Base-by-base conservation (phyloP, 2,329 filamentous ascomycete genomes). In the Torrubiella hemipterigena region DNA sequence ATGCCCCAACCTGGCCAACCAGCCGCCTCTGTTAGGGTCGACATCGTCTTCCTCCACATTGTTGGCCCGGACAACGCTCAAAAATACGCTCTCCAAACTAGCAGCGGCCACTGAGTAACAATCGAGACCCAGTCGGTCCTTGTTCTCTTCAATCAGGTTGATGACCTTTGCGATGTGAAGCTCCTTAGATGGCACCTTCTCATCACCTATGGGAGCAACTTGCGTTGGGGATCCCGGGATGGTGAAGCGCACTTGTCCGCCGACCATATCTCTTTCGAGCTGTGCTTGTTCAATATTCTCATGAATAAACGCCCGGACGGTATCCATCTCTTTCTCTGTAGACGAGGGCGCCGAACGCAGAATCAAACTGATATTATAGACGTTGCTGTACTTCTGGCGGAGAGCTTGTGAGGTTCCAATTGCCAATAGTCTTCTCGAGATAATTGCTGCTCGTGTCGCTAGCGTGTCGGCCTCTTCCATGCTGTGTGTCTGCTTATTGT, bases 381-480 rank as follows among this genome's bases (percentile, higher is more conserved):
- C 58, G 38, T 77, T 69, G 24, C 73, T 74, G 42, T 76, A 73
- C 36, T 66, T 65, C 30, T 64, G 57, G 11, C 76, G 60, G 3
- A 81, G 57, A 28, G 66, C 57, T 16, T 71, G 58, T 2, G 66
- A 71, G 0, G 71, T 77, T 2, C 76, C 76, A 1, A 79, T 52
- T 0, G 73, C 75, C 10, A 81, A 57, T 63, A 81, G 31, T 1
- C 43, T 35, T 3, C 37, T 33, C 8, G 47, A 41, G n/a, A 50
- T 38, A 28, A 50, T 43, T 27, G 39, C 45, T 6, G 81, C 81
- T 2, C 82, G 68, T 24, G 73, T 75, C 0, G 85, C 84, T 1
- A 94, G 65, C 2, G 82, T 81, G 45, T 91, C 83, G 0, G 85
- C 85, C 55, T 93, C 85, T 52, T 93, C 85, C 84, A 93, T 93